Conservation (phyloP, 805 yeast species). For the Metschnikowia lachancei region DNA sequence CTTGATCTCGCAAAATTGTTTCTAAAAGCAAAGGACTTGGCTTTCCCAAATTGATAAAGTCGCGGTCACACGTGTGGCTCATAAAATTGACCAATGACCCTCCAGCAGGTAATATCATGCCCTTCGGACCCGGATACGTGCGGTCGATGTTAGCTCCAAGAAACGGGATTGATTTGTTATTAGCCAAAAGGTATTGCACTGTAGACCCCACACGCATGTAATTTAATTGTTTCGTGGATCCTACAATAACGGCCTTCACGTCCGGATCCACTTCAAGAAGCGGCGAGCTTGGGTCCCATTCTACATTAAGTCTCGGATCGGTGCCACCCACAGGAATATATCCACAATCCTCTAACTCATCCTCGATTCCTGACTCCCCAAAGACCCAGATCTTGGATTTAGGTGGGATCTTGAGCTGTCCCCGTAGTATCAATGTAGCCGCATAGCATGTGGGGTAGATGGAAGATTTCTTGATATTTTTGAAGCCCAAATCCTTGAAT, state of each 20-base stretch:
- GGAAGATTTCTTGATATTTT: conserved; percentile 25
- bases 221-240: conserved; percentile 37
- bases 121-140: conserved; percentile 39
- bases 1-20: conserved; percentile 49
- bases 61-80: conserved; percentile 39
- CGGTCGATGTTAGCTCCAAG: conserved; percentile 43
- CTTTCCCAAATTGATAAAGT: neutral
- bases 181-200: conserved; percentile 35
- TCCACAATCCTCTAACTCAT: conserved; percentile 32
- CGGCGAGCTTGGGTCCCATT: conserved; percentile 26
- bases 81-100: conserved; percentile 40
- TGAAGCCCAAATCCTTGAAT: conserved; percentile 27
- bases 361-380: conserved; percentile 40
- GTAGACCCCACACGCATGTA: conserved; percentile 39
- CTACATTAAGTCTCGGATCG: conserved; percentile 25
- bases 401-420: conserved; percentile 23
- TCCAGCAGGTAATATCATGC: conserved; percentile 40
- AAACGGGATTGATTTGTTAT: conserved; percentile 34
- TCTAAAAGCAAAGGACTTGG: neutral
- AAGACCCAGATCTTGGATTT: conserved; percentile 41
- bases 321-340: conserved; percentile 38
- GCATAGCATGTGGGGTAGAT: conserved; percentile 41
- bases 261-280: conserved; percentile 35
- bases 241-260: conserved; percentile 41
- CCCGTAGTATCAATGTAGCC: conserved; percentile 29